Evolutionary conservation across 345 rosid species (phyloP).

Genomic region (Mercurialis annua): DNA sequence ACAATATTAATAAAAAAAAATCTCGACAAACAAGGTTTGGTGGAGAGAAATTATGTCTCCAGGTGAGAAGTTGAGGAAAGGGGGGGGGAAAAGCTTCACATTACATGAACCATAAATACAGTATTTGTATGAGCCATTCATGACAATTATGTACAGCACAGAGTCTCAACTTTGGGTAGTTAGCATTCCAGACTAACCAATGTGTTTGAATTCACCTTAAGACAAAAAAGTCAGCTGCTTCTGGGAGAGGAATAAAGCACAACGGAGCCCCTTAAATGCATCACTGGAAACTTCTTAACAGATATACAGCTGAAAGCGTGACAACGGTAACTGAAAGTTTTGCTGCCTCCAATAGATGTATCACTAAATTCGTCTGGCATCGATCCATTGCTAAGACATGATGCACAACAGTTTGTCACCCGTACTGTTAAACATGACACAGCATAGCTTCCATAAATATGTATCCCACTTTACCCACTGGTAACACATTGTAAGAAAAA

Average conservation of each 20-base stretch:
- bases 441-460: slow-evolving; percentile 24
- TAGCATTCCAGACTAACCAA: slow-evolving; percentile 35
- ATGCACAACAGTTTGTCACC: slow-evolving; percentile 26
- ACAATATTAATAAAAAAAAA: slow-evolving; percentile 1
- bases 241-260: slow-evolving; percentile 28
- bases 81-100: slow-evolving; percentile 24
- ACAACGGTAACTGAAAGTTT: slow-evolving; percentile 29
- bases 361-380: slow-evolving; percentile 32
- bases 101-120: slow-evolving; percentile 44
- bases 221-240: slow-evolving; percentile 19
- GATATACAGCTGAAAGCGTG: slow-evolving; percentile 27
- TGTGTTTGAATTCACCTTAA: slow-evolving; percentile 39
- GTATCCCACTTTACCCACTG: slow-evolving; percentile 20
- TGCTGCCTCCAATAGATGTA: slow-evolving; percentile 32
- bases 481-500: slow-evolving; percentile 13
- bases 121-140: slow-evolving; percentile 32
- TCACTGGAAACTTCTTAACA: slow-evolving; percentile 27
- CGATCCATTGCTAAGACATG: slow-evolving; percentile 32
- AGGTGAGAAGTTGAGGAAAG: slow-evolving; percentile 1
- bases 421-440: slow-evolving; percentile 20
- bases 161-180: slow-evolving; percentile 29
- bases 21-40: slow-evolving; percentile 10
- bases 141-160: slow-evolving; percentile 44
- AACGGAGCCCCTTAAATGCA: slow-evolving; percentile 23
- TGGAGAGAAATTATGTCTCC: slow-evolving; percentile 12